Evolutionary conservation across 176 grass and related monocot genomes (phyloP), one percentile per base, ranked within the genome.

Genomic region (Musa schizocarpa): DNA sequence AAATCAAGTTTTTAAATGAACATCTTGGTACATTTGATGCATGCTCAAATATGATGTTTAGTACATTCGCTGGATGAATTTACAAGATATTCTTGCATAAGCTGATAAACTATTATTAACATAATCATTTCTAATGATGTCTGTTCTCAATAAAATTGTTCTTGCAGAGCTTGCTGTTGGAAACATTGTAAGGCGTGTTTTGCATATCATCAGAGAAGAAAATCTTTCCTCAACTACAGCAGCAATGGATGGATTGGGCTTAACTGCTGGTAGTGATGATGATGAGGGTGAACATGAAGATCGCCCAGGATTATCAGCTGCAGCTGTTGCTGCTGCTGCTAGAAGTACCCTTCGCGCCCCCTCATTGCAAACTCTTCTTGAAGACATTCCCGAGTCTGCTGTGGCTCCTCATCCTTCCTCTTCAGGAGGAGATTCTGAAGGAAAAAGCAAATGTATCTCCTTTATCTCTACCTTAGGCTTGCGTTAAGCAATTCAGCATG

Each of bases 181-280:
- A 64, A 93, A 98, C 86, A 98, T 93, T 81, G 90, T 98, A 53
- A 98, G 94, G 78, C 88, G 94, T 73, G 84, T 93, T 73, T 74
- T 98, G 68, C 94, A 98, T 83, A 91, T 98, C 74, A 98, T 98
- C 77, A 88, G 92, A 80, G 94, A 98, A 75, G 90, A 98, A 81
- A 91, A 98, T 80, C 74, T 93, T 52, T 88, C 93, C 70, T 89
- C 86, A 20, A 85, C 88, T 54, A 69, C 86, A 75, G 79, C 89
- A 68, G 81, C 84, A 20, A 85, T 93, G 43, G 90, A 93, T 79
- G 94, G 88, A 61, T 78, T 94, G 69, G 86, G 81, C 26, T 73
- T 93, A 26, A 73, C 90, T 26, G 82, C 83, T 76, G 86, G 83
- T 51, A 96, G 90, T 11, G 93, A 96, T 21, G 85, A 88, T 81